Conservation (phyloP, 129 eudicot species). For the Glebionis coronaria region DNA sequence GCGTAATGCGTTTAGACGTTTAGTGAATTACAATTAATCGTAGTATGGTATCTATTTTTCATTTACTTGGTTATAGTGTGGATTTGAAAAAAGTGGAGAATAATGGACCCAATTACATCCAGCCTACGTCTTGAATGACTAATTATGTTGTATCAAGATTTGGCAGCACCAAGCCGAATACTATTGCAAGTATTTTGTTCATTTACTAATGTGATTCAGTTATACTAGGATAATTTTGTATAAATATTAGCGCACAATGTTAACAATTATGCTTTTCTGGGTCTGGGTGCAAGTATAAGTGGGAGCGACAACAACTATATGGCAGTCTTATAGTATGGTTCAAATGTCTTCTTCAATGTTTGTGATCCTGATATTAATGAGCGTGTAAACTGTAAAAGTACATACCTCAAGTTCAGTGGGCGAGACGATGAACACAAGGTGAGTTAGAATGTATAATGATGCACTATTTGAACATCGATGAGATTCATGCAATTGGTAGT, state of each 20-base stretch:
- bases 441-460: conserved; percentile 81
- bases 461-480: too few relatives aligned
- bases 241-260: conserved; percentile 15
- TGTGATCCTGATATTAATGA: conserved; percentile 75
- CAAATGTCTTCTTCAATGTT: conserved; percentile 82
- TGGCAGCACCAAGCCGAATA: conserved; percentile 56
- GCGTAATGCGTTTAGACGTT: too few relatives aligned
- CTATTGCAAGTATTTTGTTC: conserved; percentile 38
- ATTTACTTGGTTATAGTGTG: conserved; percentile 62
- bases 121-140: conserved; percentile 87
- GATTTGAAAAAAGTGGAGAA: conserved; percentile 80
- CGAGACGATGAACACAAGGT: conserved; percentile 82
- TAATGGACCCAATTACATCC: conserved; percentile 71
- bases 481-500: conserved; percentile 90
- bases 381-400: conserved; percentile 57
- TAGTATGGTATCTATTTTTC: too few relatives aligned
- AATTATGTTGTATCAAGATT: conserved; percentile 78
- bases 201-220: not conserved
- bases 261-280: conserved; percentile 43
- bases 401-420: conserved; percentile 75
- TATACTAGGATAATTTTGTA: not conserved
- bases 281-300: conserved; percentile 52
- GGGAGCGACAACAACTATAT: conserved; percentile 71
- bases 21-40: too few relatives aligned
- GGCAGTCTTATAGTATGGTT: conserved; percentile 93